Percentiles rank a stretch among this genome's conserved stretches.
These are phyloP conservation scores for Rhizophora mangle DNA, from an alignment of 345 rosid species.

Conservation along the genomic window DNA sequence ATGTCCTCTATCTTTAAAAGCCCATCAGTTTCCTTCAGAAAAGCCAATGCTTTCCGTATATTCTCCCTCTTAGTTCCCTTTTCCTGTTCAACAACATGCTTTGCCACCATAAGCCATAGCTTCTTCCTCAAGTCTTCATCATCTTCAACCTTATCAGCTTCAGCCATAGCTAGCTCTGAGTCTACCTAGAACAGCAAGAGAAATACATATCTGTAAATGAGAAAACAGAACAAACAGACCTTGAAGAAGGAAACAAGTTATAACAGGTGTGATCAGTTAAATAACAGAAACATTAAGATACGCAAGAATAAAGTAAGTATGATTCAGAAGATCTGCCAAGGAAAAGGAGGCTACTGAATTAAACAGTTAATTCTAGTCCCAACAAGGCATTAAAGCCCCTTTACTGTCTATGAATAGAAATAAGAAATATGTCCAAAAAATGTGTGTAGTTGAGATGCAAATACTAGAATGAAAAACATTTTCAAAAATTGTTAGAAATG, in stretches of 20 bases:
- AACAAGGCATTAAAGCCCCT: too few relatives aligned
- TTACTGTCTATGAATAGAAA: too few relatives aligned
- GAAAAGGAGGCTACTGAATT: too few relatives aligned
- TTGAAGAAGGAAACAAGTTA: background rate
- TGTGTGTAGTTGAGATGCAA: too few relatives aligned
- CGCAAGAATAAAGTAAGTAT: too few relatives aligned
- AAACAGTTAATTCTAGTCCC: too few relatives aligned
- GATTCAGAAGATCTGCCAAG: too few relatives aligned
- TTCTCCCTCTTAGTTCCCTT: constrained; percentile 96
- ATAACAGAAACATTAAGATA: too few relatives aligned
- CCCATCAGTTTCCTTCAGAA: constrained; percentile 98
- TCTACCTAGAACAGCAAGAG: constrained; percentile 61
- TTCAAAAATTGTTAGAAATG: too few relatives aligned
- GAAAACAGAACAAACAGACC: constrained; percentile 1
- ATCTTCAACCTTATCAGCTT: constrained; percentile 99
- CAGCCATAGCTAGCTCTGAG: constrained; percentile 98
- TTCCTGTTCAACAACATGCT: constrained; percentile 93
- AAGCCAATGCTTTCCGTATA: constrained; percentile 93
- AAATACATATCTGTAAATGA: constrained; percentile 6
- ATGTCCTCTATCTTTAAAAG: constrained; percentile 96
- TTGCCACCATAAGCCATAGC: constrained; percentile 98
- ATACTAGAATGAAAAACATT: too few relatives aligned
- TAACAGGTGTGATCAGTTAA: too few relatives aligned
- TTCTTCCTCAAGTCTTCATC: constrained; percentile 98
- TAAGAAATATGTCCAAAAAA: too few relatives aligned